These are phyloP conservation scores for Aspergillus flavus DNA, from an alignment of 2,329 filamentous ascomycete species.

Conservation along the genomic window DNA sequence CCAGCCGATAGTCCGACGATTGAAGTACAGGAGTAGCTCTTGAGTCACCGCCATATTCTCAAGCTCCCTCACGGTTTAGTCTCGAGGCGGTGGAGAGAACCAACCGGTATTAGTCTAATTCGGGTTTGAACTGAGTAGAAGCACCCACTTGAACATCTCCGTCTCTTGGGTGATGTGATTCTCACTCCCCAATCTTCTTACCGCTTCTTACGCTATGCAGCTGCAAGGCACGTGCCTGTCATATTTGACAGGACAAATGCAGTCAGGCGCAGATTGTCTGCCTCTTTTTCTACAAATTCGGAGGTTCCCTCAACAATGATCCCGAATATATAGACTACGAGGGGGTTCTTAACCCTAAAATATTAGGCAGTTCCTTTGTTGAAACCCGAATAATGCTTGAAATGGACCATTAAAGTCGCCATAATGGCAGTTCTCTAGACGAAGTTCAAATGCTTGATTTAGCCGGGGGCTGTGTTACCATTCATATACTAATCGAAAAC, in stretches of 20 bases:
- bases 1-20: background rate
- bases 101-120: background rate
- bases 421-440: too few species aligned
- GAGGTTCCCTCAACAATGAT: too few species aligned
- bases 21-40: background rate
- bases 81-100: background rate
- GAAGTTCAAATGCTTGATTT: background rate
- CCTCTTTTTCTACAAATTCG: too few species aligned
- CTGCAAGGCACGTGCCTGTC: slow-evolving; percentile 4
- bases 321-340: too few species aligned
- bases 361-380: too few species aligned
- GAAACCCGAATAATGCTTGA: too few species aligned
- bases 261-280: background rate
- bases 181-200: background rate
- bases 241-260: background rate
- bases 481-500: background rate
- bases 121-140: background rate
- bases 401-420: too few species aligned
- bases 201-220: background rate
- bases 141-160: slow-evolving; percentile 1
- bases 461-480: background rate
- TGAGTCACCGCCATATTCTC: background rate
- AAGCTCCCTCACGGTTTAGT: background rate
- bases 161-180: background rate
- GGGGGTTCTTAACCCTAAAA: too few species aligned